Conservation (phyloP, 148 eudicot species). For the Cornus kousa region DNA sequence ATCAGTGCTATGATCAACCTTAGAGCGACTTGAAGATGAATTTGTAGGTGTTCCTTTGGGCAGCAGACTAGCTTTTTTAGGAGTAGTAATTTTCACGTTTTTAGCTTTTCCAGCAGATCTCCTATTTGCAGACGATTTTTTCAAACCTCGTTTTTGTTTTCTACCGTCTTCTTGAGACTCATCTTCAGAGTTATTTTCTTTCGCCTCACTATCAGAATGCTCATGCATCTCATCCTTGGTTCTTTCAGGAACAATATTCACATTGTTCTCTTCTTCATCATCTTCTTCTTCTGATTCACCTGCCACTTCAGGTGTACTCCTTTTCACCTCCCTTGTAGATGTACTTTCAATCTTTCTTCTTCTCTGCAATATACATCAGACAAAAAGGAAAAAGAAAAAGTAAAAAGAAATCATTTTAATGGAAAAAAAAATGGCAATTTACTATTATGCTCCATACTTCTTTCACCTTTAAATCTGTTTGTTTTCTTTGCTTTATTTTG, state of each 20-base stretch:
- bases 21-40: conserved; percentile 47
- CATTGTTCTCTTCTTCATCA: conserved; percentile 40
- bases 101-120: conserved; percentile 44
- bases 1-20: conserved; percentile 30
- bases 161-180: conserved; percentile 45
- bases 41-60: conserved; percentile 46
- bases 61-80: conserved; percentile 45
- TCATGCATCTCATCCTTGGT: conserved; percentile 61
- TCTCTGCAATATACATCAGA: conserved; percentile 32
- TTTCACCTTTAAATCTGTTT: neutral
- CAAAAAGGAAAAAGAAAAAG: neutral
- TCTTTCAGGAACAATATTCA: conserved; percentile 43
- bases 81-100: conserved; percentile 31
- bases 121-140: conserved; percentile 37
- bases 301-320: conserved; percentile 42
- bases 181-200: conserved; percentile 37
- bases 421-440: neutral
- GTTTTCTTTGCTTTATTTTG: neutral
- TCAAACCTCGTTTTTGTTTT: conserved; percentile 32
- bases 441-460: neutral
- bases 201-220: conserved; percentile 38
- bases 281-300: conserved; percentile 37
- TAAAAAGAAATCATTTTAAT: neutral
- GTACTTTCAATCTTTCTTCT: conserved; percentile 31
- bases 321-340: conserved; percentile 36